These are phyloP conservation scores for Ustilago shanxiensis DNA, from an alignment of 1,284 basidiomycete species.

Conservation along the genomic window DNA sequence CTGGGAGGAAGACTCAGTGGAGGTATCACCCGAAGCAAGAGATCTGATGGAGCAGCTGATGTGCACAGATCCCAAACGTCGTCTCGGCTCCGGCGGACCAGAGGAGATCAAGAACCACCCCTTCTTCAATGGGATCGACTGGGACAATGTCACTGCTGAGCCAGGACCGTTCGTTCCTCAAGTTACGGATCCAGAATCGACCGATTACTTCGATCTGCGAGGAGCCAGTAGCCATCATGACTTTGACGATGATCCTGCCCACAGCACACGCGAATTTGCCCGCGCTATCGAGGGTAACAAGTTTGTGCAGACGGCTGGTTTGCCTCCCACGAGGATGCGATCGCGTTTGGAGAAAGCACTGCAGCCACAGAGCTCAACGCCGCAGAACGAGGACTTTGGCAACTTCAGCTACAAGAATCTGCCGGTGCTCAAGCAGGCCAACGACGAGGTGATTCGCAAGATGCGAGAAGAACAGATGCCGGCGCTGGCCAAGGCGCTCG, in stretches of 20 bases:
- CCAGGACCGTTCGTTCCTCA: conserved; percentile 97
- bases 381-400: conserved; percentile 84
- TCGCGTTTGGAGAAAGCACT: conserved; percentile 41
- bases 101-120: conserved; percentile 93
- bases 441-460: conserved; percentile 97
- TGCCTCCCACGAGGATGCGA: conserved; percentile 65
- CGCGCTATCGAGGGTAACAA: conserved; percentile 57
- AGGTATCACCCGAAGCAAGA: conserved; percentile 85
- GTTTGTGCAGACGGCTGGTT: conserved; percentile 66
- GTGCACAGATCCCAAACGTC: conserved; percentile 82
- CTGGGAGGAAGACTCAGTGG: conserved; percentile 94
- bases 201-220: conserved; percentile 97
- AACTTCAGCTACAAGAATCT: conserved; percentile 99
- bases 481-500: conserved; percentile 56
- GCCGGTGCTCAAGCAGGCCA: conserved; percentile 95
- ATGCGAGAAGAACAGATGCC: conserved; percentile 73
- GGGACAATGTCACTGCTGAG: conserved; percentile 87
- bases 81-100: conserved; percentile 88
- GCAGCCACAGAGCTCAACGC: conserved; percentile 24
- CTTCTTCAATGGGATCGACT: conserved; percentile 90
- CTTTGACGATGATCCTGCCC: conserved; percentile 81
- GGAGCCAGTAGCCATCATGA: conserved; percentile 88
- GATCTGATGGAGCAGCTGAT: conserved; percentile 92
- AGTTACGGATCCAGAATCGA: conserved; percentile 94
- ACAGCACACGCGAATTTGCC: conserved; percentile 52